A percentile compares a stretch with the other conserved stretches of the same genome.
Conservation (phyloP, 208 protist genomes). For the Zelonia costaricensis region DNA sequence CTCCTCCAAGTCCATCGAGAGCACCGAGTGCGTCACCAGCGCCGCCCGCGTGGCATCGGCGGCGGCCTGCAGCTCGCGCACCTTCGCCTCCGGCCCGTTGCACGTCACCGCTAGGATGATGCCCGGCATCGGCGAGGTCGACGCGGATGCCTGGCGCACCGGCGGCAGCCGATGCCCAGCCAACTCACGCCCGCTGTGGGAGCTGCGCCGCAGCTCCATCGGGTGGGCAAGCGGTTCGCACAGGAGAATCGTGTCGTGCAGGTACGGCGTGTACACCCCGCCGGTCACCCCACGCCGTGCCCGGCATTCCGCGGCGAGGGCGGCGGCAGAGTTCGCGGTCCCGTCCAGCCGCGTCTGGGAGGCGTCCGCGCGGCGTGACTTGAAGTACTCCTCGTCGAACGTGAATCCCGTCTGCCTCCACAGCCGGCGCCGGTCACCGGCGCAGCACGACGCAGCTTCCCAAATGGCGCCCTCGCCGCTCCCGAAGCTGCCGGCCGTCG, state of each 20-base stretch:
- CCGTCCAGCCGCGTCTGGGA: no score
- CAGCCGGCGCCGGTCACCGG: background rate
- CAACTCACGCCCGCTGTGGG: no score
- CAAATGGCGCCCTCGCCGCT: no score
- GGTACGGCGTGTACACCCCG: conserved; percentile 44
- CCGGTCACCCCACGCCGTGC: conserved; percentile 14
- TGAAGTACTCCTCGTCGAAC: conserved; percentile 9
- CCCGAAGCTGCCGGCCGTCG: no score
- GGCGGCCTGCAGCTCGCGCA: conserved; percentile 21
- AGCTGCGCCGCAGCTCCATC: background rate
- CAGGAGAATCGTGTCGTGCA: conserved; percentile 52
- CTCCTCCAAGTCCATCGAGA: background rate
- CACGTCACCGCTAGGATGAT: conserved; percentile 44
- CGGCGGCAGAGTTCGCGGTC: no score
- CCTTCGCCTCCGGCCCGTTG: conserved; percentile 40
- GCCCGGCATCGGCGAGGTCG: background rate
- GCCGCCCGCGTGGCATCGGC: conserved; percentile 5
- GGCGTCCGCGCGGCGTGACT: no score
- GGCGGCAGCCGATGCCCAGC: background rate
- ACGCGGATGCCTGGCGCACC: background rate
- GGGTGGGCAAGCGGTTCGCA: conserved; percentile 20
- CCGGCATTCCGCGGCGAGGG: conserved; percentile 24
- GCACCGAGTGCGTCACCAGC: conserved; percentile 4
- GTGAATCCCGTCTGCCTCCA: conserved; percentile 9
- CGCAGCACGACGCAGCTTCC: background rate